Percentiles rank a stretch among this genome's conserved stretches.
phyloP scores from a whole-genome alignment of 768 basidiomycete species.

The Phanerochaete carnosa region DNA sequence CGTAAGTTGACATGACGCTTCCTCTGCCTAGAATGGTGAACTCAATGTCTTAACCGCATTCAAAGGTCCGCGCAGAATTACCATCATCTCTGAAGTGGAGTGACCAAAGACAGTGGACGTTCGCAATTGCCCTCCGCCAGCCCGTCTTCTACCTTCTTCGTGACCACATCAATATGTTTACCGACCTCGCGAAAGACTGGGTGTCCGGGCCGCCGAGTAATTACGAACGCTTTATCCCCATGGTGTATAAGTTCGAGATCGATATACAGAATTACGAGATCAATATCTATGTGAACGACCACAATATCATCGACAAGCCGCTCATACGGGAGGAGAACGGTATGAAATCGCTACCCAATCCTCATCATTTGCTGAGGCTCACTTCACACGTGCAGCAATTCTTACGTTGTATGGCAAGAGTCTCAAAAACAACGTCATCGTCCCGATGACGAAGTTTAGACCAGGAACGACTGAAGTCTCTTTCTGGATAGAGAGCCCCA shows the following conservation, averaged over 20 bases:
- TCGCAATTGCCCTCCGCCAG: slow-evolving; percentile 67
- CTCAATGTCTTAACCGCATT: not conserved
- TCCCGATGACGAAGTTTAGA: slow-evolving; percentile 71
- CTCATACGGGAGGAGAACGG: slow-evolving; percentile 81
- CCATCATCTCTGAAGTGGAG: slow-evolving; percentile 86
- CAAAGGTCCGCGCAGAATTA: slow-evolving; percentile 65
- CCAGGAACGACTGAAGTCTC: slow-evolving; percentile 66
- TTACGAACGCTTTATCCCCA: slow-evolving; percentile 82
- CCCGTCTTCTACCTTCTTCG: slow-evolving; percentile 78
- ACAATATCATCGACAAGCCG: slow-evolving; percentile 94
- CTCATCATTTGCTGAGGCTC: not conserved
- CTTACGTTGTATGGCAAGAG: slow-evolving; percentile 60
- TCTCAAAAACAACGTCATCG: slow-evolving; percentile 46
- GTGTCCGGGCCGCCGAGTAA: slow-evolving; percentile 76
- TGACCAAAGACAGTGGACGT: slow-evolving; percentile 71
- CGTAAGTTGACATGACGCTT: slow-evolving; percentile 39
- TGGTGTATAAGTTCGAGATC: slow-evolving; percentile 67
- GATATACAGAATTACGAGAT: slow-evolving; percentile 73
- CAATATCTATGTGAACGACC: slow-evolving; percentile 88
- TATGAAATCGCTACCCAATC: slow-evolving; percentile 28
- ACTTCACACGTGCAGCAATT: slow-evolving; percentile 50
- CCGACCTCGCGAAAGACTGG: slow-evolving; percentile 94
- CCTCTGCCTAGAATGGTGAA: not conserved
- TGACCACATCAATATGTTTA: slow-evolving; percentile 93
- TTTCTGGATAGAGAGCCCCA: slow-evolving; percentile 59